Base-by-base conservation (phyloP, 495 filamentous ascomycete genomes). In the Collariella sp. region DNA sequence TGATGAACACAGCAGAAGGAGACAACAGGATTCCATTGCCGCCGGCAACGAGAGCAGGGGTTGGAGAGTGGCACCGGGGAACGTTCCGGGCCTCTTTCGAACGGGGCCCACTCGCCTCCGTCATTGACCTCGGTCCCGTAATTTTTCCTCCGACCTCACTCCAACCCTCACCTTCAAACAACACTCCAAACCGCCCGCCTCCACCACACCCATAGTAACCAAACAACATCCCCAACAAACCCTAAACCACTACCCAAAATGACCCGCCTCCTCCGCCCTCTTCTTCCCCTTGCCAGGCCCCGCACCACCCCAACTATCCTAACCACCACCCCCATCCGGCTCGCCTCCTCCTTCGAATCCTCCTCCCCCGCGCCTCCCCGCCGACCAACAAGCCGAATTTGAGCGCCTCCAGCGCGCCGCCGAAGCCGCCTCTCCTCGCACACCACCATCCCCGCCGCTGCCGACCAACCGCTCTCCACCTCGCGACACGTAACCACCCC, bases 361-460 rank as follows among this genome's bases (percentile, higher is more conserved):
- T 58, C 75, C 9, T 5, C 91, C 91, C 7, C 90, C 87, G 0
- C 84, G 86, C 13, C 85, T 96, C 4, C 86, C 91, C 4, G 82
- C 88, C 56, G 83, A 86, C 70, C 86, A 96, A 61, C 91, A 97
- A 74, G 87, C 89, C 66, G 84, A 95, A 48, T 96, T 94, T 68
- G 91, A 97, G 69, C 77, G 83, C 2, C 84, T 97, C 7, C 91
- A 96, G 58, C 72, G 71, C 56, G 68, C 67, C 10, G 75, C 75
- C 53, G 72, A 72, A 57, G 74, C 42, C 36, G 56, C 57, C 46
- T 64, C 11, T 58, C 57, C 36, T 60, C 62, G 33, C 66, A 66
- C 57, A 62, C 36, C 50, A 44, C 10, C 58, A 62, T 50, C 56
- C 43, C 58, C 39, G 12, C 23, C 26, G 23, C 51, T 3, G 15